These are phyloP conservation scores for Geranium rotundifolium DNA, from an alignment of 345 rosid genomes.

Conservation along the genomic window DNA sequence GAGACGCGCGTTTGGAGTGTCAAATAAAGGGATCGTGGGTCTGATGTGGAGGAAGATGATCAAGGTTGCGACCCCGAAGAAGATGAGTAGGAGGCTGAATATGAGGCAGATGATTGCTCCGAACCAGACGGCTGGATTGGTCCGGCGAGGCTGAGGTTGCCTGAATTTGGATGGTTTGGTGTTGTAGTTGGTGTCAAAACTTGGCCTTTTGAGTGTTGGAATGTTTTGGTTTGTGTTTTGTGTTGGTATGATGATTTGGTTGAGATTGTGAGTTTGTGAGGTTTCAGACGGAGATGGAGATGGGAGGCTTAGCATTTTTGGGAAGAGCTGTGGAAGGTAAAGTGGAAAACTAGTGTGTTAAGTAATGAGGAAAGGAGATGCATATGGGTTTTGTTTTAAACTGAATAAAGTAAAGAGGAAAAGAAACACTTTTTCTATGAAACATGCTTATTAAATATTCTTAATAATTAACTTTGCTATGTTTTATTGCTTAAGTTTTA, in stretches of 20 bases:
- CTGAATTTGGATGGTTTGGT: conserved; percentile 14
- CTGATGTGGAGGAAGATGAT: conserved; percentile 47
- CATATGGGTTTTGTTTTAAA: too few species aligned
- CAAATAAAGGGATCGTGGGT: conserved; percentile 64
- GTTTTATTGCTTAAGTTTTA: too few species aligned
- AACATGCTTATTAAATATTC: too few species aligned
- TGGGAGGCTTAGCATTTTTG: neutral
- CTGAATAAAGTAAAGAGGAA: too few species aligned
- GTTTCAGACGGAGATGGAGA: conserved; percentile 9
- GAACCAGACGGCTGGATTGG: conserved; percentile 64
- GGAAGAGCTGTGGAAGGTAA: neutral
- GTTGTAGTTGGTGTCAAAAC: conserved; percentile 3
- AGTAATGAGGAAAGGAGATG: conserved; percentile 9
- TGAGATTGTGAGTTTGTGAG: conserved; percentile 22
- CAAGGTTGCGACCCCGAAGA: conserved; percentile 69
- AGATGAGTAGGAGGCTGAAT: conserved; percentile 63
- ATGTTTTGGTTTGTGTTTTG: conserved; percentile 11
- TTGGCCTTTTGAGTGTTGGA: conserved; percentile 10
- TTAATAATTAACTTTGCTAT: too few species aligned
- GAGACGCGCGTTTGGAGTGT: conserved; percentile 59
- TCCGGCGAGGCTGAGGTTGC: conserved; percentile 35
- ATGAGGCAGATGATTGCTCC: conserved; percentile 59
- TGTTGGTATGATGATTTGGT: conserved; percentile 18
- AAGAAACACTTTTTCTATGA: too few species aligned
- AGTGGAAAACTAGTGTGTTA: conserved; percentile 9